These are phyloP conservation scores for Candida glaebosa DNA, from an alignment of 805 yeast species.

Conservation along the genomic window DNA sequence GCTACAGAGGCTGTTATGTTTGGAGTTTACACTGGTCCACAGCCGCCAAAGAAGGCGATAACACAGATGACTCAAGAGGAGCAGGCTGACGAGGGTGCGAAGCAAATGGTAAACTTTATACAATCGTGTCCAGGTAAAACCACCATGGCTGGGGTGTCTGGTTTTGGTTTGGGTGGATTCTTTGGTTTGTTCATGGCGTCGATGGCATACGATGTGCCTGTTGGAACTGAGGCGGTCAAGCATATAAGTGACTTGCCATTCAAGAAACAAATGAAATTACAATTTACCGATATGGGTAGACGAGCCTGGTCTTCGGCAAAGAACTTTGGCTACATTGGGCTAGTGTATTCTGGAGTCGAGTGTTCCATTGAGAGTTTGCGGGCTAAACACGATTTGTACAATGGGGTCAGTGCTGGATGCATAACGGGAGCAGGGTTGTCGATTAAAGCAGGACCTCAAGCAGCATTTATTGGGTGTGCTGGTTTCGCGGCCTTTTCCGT, in stretches of 20 bases:
- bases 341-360: slow-evolving; percentile 88
- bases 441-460: slow-evolving; percentile 88
- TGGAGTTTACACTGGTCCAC: slow-evolving; percentile 38
- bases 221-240: slow-evolving; percentile 51
- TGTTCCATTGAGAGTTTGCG: slow-evolving; percentile 82
- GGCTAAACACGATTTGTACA: slow-evolving; percentile 88
- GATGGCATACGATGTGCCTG: slow-evolving; percentile 77
- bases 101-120: slow-evolving; percentile 78
- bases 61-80: slow-evolving; percentile 84
- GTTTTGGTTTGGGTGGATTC: slow-evolving; percentile 92
- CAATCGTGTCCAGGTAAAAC: slow-evolving; percentile 95
- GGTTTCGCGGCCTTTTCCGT: slow-evolving; percentile 96
- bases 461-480: slow-evolving; percentile 89
- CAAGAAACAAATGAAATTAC: slow-evolving; percentile 87
- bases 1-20: slow-evolving; percentile 20
- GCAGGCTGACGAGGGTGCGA: slow-evolving; percentile 89
- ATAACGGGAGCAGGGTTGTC: slow-evolving; percentile 96
- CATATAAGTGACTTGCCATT: slow-evolving; percentile 82
- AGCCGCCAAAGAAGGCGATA: slow-evolving; percentile 43
- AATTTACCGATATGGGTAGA: slow-evolving; percentile 87
- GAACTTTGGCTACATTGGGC: slow-evolving; percentile 90
- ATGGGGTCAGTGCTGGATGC: slow-evolving; percentile 92
- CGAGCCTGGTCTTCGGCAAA: slow-evolving; percentile 88
- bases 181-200: slow-evolving; percentile 94
- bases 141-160: slow-evolving; percentile 86